Evolutionary conservation across 139 green algal species (phyloP), one percentile per base, ranked within the genome.

Genomic region (Nannochloris sp.): DNA sequence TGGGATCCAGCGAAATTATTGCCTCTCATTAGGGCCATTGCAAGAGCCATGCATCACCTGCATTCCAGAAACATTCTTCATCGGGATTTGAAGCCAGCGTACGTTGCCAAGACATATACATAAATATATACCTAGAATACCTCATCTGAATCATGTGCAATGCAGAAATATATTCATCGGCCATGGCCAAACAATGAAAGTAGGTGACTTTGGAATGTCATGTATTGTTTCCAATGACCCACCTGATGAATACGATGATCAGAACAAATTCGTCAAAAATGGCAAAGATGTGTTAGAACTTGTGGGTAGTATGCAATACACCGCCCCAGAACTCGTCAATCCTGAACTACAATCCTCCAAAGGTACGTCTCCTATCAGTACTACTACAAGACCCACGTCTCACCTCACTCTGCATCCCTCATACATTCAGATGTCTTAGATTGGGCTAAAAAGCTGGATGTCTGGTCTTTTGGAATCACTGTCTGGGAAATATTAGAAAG

Each of bases 41-140:
- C 69, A 21, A 55, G 69, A 18, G 72, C 71, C 48, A 73, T 91
- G 79, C 61, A 76, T 5, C 87, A 95, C 73, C 75, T 95, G 44
- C 88, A 95, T 78, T 81, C 72, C 16, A 81, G 82, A 43, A 78
- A 84, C 43, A 88, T 95, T 54, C 59, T 95, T 50, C 88, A 95
- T 68, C 37, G 78, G n/a, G 80, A 86, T 57, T 48, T 86, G 3
- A 86, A 86, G 62, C 67, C 70, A 3, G 68, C 46, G 46, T 53
- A 53, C 46, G 46, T 53, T 40, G 8, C 34, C 4, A 5, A 29
- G 27, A 29, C 3, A 29, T 29, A 29, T 29, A 29, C 4, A 29
- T 29, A 29, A 1, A 29, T 29, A 29, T 6, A 29, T 29, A 29
- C 4, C 27, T 29, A 29, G 27, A 29, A 29, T 29, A 29, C 3